Conservation (phyloP, 1,139 yeast genomes). For the Suhomyces kunorum region DNA sequence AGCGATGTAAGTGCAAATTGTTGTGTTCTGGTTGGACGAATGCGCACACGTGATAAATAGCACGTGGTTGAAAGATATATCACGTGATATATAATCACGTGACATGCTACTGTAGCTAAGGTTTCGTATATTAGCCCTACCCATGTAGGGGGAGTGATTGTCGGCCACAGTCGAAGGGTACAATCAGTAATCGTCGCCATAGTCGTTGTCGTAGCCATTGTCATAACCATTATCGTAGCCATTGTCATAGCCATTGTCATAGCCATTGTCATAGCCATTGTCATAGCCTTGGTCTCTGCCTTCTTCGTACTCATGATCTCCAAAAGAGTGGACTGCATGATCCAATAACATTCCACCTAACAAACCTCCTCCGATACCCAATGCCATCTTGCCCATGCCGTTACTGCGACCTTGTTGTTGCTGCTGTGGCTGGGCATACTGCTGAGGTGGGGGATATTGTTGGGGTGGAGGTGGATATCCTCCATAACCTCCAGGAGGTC, state of each 20-base stretch:
- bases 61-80: too few relatives aligned
- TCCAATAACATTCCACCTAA: slow-evolving; percentile 65
- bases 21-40: slow-evolving; percentile 16
- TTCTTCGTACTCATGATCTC: slow-evolving; percentile 26
- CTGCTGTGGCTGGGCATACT: slow-evolving; percentile 26
- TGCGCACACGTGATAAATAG: slow-evolving; percentile 9
- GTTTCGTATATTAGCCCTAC: background rate
- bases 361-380: slow-evolving; percentile 82
- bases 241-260: slow-evolving; percentile 19
- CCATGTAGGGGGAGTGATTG: too few relatives aligned
- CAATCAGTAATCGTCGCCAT: slow-evolving; percentile 18
- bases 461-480: slow-evolving; percentile 17
- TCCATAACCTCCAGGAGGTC: slow-evolving; percentile 25
- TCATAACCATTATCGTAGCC: slow-evolving; percentile 23
- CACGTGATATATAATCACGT: background rate
- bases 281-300: slow-evolving; percentile 38
- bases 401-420: slow-evolving; percentile 24
- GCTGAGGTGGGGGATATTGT: slow-evolving; percentile 20
- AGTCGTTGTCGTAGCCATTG: slow-evolving; percentile 22
- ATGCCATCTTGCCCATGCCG: slow-evolving; percentile 52
- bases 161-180: too few relatives aligned
- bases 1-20: slow-evolving; percentile 10
- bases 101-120: slow-evolving; percentile 13
- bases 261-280: slow-evolving; percentile 27
- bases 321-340: slow-evolving; percentile 27